Conservation (phyloP, 2,329 filamentous ascomycete genomes). For the Cercospora sp. region DNA sequence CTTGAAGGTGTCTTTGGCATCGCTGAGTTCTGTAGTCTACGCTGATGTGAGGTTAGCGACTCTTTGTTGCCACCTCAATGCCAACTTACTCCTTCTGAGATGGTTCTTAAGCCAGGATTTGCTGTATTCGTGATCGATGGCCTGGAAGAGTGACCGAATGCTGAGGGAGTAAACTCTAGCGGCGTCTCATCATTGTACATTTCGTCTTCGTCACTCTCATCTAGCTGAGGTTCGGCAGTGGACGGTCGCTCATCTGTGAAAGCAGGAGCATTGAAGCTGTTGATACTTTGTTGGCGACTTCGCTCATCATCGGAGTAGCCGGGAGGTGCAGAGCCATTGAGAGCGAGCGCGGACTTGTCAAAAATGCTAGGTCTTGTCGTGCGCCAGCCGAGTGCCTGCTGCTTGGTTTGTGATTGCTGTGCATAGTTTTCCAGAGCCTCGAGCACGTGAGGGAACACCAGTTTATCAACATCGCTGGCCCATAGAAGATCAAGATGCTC, state of each 20-base stretch:
- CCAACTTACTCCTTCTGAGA: slow-evolving; percentile 14
- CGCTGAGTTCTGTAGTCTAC: slow-evolving; percentile 16
- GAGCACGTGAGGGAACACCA: slow-evolving; percentile 90
- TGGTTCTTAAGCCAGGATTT: slow-evolving; percentile 20
- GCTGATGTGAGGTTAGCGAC: slow-evolving; percentile 28
- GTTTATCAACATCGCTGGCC: slow-evolving; percentile 78
- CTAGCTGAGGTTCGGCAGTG: slow-evolving; percentile 31
- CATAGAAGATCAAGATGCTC: slow-evolving; percentile 97
- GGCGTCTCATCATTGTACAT: slow-evolving; percentile 23
- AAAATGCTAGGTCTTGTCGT: slow-evolving; percentile 28
- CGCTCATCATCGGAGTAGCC: slow-evolving; percentile 35
- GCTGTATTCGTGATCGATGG: slow-evolving; percentile 11
- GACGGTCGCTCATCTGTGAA: slow-evolving; percentile 27
- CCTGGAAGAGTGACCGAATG: slow-evolving; percentile 26
- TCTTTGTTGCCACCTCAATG: slow-evolving; percentile 9
- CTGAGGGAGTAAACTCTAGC: slow-evolving; percentile 19
- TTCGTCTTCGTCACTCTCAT: slow-evolving; percentile 35
- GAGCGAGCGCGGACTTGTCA: slow-evolving; percentile 21
- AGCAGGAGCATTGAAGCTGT: slow-evolving; percentile 22
- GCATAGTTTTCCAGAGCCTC: slow-evolving; percentile 75
- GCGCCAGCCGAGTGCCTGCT: slow-evolving; percentile 27
- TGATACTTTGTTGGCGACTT: slow-evolving; percentile 14
- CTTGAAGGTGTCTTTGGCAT: background rate
- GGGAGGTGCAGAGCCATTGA: slow-evolving; percentile 31
- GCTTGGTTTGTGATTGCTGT: slow-evolving; percentile 29